Conservation (phyloP, 495 filamentous ascomycete species). For the Xanthoparmelia taractica region DNA sequence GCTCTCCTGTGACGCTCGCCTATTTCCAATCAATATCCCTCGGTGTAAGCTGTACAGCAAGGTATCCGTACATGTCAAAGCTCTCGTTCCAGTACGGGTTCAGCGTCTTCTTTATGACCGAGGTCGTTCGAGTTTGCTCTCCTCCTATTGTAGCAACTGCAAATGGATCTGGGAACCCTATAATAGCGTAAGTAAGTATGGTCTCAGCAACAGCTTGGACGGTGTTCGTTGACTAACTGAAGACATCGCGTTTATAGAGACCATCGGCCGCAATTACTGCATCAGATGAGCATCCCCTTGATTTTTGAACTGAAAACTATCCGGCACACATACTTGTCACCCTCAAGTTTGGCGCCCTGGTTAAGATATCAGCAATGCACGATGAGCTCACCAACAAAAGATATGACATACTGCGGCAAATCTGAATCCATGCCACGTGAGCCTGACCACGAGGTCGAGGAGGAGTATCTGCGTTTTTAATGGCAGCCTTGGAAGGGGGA, state of each 20-base stretch:
- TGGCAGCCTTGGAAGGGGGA: background rate
- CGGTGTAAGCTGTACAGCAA: constrained; percentile 7
- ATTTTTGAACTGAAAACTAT: background rate
- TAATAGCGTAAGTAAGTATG: constrained; percentile 10
- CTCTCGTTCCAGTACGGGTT: constrained; percentile 99
- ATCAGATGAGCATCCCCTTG: constrained; percentile 11
- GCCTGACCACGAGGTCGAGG: constrained; percentile 41
- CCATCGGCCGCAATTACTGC: constrained; percentile 97
- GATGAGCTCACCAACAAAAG: constrained; percentile 5
- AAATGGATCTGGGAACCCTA: constrained; percentile 96
- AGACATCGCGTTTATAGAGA: constrained; percentile 97
- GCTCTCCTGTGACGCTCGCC: constrained; percentile 82
- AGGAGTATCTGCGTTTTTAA: constrained; percentile 25
- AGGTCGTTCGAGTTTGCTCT: constrained; percentile 92
- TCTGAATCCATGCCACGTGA: constrained; percentile 49
- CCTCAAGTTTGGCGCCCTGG: constrained; percentile 52
- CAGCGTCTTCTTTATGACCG: constrained; percentile 91
- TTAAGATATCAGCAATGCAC: constrained; percentile 32
- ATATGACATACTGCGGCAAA: constrained; percentile 48
- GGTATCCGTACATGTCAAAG: constrained; percentile 76
- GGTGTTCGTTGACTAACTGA: constrained; percentile 56
- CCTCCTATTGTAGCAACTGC: constrained; percentile 93
- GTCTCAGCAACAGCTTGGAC: background rate
- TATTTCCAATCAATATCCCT: constrained; percentile 31
- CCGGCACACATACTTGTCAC: constrained; percentile 50